Base-by-base conservation (phyloP, 306 rosid genomes). In the Prunus kanzakura region DNA sequence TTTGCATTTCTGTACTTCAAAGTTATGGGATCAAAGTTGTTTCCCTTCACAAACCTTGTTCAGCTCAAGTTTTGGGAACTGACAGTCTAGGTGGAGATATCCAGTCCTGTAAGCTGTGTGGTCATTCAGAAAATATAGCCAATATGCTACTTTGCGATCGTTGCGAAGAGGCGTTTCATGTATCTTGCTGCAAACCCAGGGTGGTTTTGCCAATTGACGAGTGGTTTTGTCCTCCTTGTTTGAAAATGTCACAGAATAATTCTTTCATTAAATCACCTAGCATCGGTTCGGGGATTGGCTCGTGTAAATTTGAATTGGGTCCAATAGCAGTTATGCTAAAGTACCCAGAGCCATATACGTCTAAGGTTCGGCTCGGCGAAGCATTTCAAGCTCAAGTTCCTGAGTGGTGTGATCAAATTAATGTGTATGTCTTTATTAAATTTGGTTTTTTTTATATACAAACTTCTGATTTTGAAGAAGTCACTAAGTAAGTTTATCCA, bases 171-270 rank as follows among this genome's bases (percentile, higher is more conserved):
- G 76, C 76, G 9, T 72, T 72, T 41, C 76, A 72, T 56, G 66
- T 56, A 1, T 20, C 64, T 55, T 72, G 67, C 54, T 72, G 66
- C 23, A 20, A 57, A 5, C 67, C 41, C 67, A 15, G 54, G 8
- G 67, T 68, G 56, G 72, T 72, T 20, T 56, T 72, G 22, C 66
- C 76, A 1, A 23, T 72, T 72, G 76, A 72, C 16, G 76, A 72
- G 22, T 72, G 76, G 76, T 72, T 57, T 72, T 72, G 76, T 43
- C 16, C 10, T 57, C 4, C 67, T 16, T 72, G 76, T 57, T 16
- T 22, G 1, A 68, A 46, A 63, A 63, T 13, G 67, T 63, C 45
- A 35, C 67, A 63, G 64, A n/a, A 11, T 20, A 12, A 0, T 71
- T 71, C 51, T 3, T 54, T 29, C 30, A 8, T 43, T 23, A 57